Base-by-base conservation (phyloP, 2,329 filamentous ascomycete genomes). In the Aplosporella prunicola region DNA sequence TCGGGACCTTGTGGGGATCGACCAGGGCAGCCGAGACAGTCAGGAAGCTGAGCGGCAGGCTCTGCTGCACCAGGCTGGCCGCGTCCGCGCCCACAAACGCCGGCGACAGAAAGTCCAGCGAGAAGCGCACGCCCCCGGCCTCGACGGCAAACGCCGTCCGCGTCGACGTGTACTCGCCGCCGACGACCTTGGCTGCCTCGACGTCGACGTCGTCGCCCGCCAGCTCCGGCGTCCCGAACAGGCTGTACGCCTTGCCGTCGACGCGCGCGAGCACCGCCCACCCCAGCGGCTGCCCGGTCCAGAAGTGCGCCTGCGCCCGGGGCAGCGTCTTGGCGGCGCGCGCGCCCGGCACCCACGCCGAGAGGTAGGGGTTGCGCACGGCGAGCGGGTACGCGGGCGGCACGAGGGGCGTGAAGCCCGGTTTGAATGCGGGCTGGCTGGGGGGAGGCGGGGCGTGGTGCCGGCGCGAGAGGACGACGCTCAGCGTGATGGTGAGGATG, bases 381-480 rank as follows among this genome's bases (percentile, higher is more conserved):
- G 62, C 63, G 26, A 66, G 42, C 2, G 63, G 63, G 41, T 66
- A 66, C 1, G 63, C 63, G 3, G 63, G 63, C 4, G 63, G 61
- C n/a, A 52, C 43, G 3, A 56, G 35, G 24, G 53, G 54, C 3
- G 48, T 41, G 35, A 48, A 53, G 10, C 10, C 30, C 11, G 29
- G 17, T n/a, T n/a, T n/a, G n/a, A n/a, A n/a, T n/a, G n/a, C n/a
- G 15, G 36, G 32, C 3, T 29, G 20, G 14, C 24, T 14, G 14
- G 25, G 17, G 6, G 13, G 4, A 15, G 5, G 2, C 4, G 6
- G 14, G 26, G 22, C 20, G 14, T 15, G 13, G 16, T 24, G 15
- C 16, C 25, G 26, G 13, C 17, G 31, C 3, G 32, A 22, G n/a
- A 43, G 26, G 8, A 43, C 38, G 10, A 32, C 22, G 23, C 35